Percentiles rank a stretch among this genome's conserved stretches.
phyloP scores from a whole-genome alignment of 2,329 filamentous ascomycete genomes.

The Alternaria alternata region DNA sequence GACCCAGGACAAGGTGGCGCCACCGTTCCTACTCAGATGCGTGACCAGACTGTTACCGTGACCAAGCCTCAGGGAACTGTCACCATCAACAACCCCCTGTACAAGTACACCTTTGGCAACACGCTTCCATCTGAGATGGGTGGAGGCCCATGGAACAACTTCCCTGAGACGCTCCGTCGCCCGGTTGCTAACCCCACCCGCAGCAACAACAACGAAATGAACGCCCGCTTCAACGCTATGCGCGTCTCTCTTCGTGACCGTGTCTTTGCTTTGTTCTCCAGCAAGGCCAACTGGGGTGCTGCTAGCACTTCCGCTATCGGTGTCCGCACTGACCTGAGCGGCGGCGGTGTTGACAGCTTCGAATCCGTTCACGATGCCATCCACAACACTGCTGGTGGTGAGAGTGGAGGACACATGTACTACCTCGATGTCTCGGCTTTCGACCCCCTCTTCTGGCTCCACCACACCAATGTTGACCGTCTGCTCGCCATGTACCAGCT shows the following conservation, averaged over 20 bases:
- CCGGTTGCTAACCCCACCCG: conserved; percentile 44
- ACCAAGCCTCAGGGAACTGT: conserved; percentile 52
- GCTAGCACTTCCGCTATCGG: conserved; percentile 43
- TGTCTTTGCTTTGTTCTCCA: conserved; percentile 48
- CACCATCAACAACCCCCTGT: conserved; percentile 57
- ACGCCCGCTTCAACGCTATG: conserved; percentile 35
- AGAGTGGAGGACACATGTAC: conserved; percentile 73
- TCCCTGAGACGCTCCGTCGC: conserved; percentile 42
- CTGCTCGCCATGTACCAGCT: conserved; percentile 79
- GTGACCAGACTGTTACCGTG: conserved; percentile 53
- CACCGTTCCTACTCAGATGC: conserved; percentile 47
- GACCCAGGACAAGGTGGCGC: conserved; percentile 39
- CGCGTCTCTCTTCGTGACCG: conserved; percentile 48
- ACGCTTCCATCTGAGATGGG: conserved; percentile 65
- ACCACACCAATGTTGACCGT: conserved; percentile 51
- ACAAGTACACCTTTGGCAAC: conserved; percentile 53
- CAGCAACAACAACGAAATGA: conserved; percentile 51
- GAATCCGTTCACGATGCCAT: conserved; percentile 48
- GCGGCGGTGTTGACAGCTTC: conserved; percentile 47
- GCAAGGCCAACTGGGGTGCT: conserved; percentile 40
- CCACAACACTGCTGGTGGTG: conserved; percentile 47
- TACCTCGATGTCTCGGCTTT: conserved; percentile 78
- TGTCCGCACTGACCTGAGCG: conserved; percentile 39
- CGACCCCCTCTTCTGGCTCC: conserved; percentile 69
- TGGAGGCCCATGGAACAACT: conserved; percentile 45